Evolutionary conservation across 192 early-diverging fungal genomes (phyloP), one percentile per base, ranked within the genome.

Genomic region (Chytriomyces confervae): DNA sequence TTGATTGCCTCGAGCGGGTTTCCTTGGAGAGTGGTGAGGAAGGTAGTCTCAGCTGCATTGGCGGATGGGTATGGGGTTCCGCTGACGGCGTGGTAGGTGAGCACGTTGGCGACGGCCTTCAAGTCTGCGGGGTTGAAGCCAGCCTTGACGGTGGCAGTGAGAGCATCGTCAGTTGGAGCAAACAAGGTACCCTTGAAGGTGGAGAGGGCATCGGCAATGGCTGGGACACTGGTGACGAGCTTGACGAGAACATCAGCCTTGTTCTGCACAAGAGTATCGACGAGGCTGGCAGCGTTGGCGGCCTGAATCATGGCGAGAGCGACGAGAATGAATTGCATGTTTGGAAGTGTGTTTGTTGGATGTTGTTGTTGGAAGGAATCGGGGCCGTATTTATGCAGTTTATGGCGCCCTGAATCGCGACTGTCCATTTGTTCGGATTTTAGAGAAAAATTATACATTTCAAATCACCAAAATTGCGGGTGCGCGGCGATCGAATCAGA

Each of bases 141-240:
- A 10, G 76, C 51, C 36, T 29, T 50, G 51, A 69, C 65, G 29
- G 53, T 50, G 2, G 65, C 67, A 13, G 76, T 68, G 36, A 63
- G 61, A 20, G 77, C 77, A n/a, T 48, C 77, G 51, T 79, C 62
- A 8, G 77, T 72, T 9, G 77, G 77, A 43, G 77, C 77, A 65
- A 79, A 79, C 13, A 79, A 23, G 49, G 77, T 79, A 11, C 61
- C 77, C 13, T 61, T 73, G 61, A 72, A 62, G 49, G 61, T 51
- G 8, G 62, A 11, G 0, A 79, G 47, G 20, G 77, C 64, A 51
- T 53, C 27, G 62, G 73, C 61, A 29, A 79, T 29, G 8, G 60
- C 61, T 16, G 46, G 43, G 29, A 7, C 70, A 64, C 62, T 76
- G 45, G n/a, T 49, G 62, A 72, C 77, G 6, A 79, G 50, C 9